Evolutionary conservation across 805 yeast genomes (phyloP), one percentile per base, ranked within the genome.

Genomic region (Candida lessepsii): DNA sequence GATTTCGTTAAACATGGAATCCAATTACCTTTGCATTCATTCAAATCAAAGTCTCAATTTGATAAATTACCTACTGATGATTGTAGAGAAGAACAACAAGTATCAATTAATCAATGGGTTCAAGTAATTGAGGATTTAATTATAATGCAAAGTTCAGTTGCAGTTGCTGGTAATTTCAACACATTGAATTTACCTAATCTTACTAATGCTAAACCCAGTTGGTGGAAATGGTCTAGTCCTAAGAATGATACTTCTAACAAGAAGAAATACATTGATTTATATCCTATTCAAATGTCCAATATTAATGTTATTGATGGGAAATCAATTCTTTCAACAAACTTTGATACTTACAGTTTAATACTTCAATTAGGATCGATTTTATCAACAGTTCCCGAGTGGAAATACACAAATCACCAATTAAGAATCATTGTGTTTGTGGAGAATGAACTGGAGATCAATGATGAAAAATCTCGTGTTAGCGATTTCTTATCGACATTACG

Each of bases 261-360:
- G 14, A 17, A 25, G 11, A 71, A 74, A 47, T 83, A 67, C 49
- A 89, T 93, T 53, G 99, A 93, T 58, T 64, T 93, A 27, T 93
- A 95, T 59, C 99, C 99, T 0, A 90, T 93, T 49, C 99, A 93
- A 54, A 93, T 93, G 97, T 82, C 95, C 3, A 91, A 95, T 0
- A 80, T 81, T 30, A 78, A 87, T 37, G 71, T 78, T 33, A 78
- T 82, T 41, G 73, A 78, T 38, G 90, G 90, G 4, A 76, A 76
- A 40, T 78, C 83, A 13, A 81, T 85, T 1, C 56, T 83, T 44
- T 85, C 96, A 0, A 89, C 96, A 3, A 93, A 93, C 55, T 89
- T 93, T 57, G 99, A 93, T 60, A 93, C 99, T 0, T 93, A 90
- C 55, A 91, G 98, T 0, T 72, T 93, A 54, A 93, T 93, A 48